Evolutionary conservation across 495 filamentous ascomycete species (phyloP), one percentile per base, ranked within the genome.

Genomic region (Letharia lupina): DNA sequence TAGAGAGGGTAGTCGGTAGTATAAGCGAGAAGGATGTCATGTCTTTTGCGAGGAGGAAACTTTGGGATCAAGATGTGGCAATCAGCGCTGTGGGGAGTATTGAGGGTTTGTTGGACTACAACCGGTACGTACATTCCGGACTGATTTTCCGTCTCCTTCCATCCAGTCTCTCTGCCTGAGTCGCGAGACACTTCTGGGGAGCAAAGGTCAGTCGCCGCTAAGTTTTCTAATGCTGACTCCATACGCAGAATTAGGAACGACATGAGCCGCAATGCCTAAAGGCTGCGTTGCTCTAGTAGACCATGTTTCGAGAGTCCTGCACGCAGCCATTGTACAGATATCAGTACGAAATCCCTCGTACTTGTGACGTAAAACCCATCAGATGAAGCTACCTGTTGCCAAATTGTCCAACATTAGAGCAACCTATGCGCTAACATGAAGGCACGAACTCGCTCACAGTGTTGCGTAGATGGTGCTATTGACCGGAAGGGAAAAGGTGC

Each of bases 11-110:
- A 63, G 90, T 99, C 68, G 86, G 91, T 69, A 81, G 78, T 65
- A 90, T 98, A 72, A 93, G 93, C 63, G 91, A 90, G 82, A 95
- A 96, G 86, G 92, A 99, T 70, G 91, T 99, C 59, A 95, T 95
- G 87, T 84, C 88, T 69, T 99, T 98, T 76, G 93, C 93, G 70
- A 84, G 86, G 77, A 83, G 83, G 77, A 95, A 89, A 77, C 78
- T 99, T 61, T 99, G 94, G 94, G 94, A 99, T 78, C 89, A 93
- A 78, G 94, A 99, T 76, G 77, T 99, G 64, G 94, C 95, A 67
- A 82, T 99, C 76, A 90, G 85, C 72, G 95, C 95, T 18, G 87
- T 98, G 62, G 94, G 94, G 64, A 87, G 84, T 77, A 90, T 98
- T 74, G 93, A 98, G 82, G 95, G 89, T 70, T 65, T 87, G 73